Evolutionary conservation across 257 asterid genomes (phyloP), one percentile per base, ranked within the genome.

Genomic region (Solanum pinnatisectum): DNA sequence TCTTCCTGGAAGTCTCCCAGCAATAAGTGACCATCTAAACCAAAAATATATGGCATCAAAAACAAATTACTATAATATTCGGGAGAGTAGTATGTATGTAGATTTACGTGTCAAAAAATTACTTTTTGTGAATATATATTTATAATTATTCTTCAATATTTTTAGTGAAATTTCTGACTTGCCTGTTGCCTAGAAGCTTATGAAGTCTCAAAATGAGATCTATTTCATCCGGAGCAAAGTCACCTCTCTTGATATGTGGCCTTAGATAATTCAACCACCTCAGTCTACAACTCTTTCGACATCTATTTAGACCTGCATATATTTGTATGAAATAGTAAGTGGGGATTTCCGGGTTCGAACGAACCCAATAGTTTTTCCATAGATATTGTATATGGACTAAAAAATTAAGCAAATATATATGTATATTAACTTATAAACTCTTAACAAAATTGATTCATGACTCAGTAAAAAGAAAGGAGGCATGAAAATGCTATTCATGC

Each of bases 251-350:
- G 10, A 95, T 90, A 87, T 93, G 91, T 22, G 98, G 98, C 10
- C 94, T 92, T 32, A 95, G 94, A 84, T 94, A 94, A 88, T 94
- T 95, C 94, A 94, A 73, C 97, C 98, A 95, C 78, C 97, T 85
- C 71, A 95, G 87, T 88, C 98, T 91, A 88, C 98, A 93, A 81
- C 98, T 95, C 91, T 93, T 95, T 3, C 98, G 95, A 60, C 91
- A 93, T 88, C 98, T 94, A 30, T 90, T 92, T 25, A 95, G 87
- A 63, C 95, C 98, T 94, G 87, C 86, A 63, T 18, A 20, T 20
- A 56, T 56, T 49, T 5, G 3, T 16, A 49, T 49, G 8, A 15
- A 49, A 49, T 52, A 16, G 20, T 52, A 16, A 15, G 23, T 52
- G 1, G 0, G 0, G 23, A 52, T 52, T 52, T 0, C 3, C 16